Base-by-base conservation (phyloP, 331 rosid species). In the Malus hybrid region DNA sequence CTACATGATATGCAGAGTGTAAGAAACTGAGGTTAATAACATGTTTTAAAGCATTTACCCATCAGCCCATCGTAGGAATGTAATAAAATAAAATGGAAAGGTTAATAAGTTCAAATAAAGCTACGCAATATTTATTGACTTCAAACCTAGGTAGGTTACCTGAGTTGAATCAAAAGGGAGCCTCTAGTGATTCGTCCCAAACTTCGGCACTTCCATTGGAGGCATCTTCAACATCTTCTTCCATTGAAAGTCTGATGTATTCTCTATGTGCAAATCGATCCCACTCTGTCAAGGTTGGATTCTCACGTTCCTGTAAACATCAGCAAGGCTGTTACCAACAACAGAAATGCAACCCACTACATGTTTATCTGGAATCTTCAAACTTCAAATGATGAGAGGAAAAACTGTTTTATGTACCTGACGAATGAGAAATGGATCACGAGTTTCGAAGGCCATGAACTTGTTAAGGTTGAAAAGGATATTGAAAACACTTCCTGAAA, bases 171-270 rank as follows among this genome's bases (percentile, higher is more conserved):
- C 84, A 92, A 83, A 92, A 92, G 76, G 99, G 99, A 70, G 99
- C 97, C 85, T 95, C 99, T 22, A 95, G 89, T 36, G 99, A 95
- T 77, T 95, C 99, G 73, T 92, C 99, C 99, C 99, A 95, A 80
- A 90, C 97, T 83, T 95, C 99, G 26, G 97, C 97, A 78, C 99
- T 95, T 69, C 99, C 99, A 58, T 95, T 95, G 75, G 99, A 95
- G 82, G 85, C 99, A 79, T 95, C 99, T 89, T 95, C 99, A 73
- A 92, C 99, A 78, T 95, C 99, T 89, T 95, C 99, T 86, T 95
- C 99, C 99, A 95, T 95, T 52, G 99, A 95, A 82, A 95, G 99
- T 80, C 99, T 90, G 66, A 92, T 95, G 84, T 95, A 95, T 85
- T 95, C 99, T 84, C 99, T 90, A 83, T 95, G 99, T 10, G 99